Conservation (phyloP, 2,329 filamentous ascomycete species). For the Aspergillus persii region DNA sequence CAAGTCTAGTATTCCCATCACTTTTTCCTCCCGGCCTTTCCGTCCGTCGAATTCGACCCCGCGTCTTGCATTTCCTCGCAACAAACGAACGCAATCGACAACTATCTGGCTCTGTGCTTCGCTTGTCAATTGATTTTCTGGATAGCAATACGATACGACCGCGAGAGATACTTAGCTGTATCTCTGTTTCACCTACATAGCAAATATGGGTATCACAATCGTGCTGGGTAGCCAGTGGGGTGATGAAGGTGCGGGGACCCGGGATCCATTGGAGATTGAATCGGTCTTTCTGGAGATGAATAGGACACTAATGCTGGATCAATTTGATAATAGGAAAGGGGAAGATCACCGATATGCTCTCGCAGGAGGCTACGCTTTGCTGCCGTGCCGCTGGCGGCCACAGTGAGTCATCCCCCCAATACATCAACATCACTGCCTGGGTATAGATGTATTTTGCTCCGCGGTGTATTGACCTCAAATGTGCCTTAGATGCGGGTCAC, state of each 20-base stretch:
- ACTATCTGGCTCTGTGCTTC: neutral
- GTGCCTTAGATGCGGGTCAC: conserved; percentile 43
- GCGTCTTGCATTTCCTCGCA: neutral
- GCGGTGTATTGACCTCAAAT: neutral
- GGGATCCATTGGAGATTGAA: neutral
- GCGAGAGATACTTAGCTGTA: neutral
- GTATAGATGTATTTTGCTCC: neutral
- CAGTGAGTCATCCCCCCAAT: conserved; percentile 33
- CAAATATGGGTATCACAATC: conserved; percentile 39
- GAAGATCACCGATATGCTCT: conserved; percentile 49
- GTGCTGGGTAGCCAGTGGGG: conserved; percentile 49
- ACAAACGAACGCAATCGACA: neutral
- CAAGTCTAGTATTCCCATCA: neutral
- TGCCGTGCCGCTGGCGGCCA: conserved; percentile 48
- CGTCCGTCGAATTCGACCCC: neutral
- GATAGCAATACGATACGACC: neutral
- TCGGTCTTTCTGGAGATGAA: neutral
- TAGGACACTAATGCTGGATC: conserved; percentile 7
- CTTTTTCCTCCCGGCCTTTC: neutral
- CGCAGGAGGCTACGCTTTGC: conserved; percentile 44
- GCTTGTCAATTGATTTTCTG: neutral
- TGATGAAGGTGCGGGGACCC: conserved; percentile 41
- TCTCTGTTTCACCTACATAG: neutral
- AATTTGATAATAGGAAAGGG: conserved; percentile 40
- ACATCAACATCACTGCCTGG: neutral